phyloP scores from a whole-genome alignment of 495 filamentous ascomycete species.

The Ascobolus immersus region DNA sequence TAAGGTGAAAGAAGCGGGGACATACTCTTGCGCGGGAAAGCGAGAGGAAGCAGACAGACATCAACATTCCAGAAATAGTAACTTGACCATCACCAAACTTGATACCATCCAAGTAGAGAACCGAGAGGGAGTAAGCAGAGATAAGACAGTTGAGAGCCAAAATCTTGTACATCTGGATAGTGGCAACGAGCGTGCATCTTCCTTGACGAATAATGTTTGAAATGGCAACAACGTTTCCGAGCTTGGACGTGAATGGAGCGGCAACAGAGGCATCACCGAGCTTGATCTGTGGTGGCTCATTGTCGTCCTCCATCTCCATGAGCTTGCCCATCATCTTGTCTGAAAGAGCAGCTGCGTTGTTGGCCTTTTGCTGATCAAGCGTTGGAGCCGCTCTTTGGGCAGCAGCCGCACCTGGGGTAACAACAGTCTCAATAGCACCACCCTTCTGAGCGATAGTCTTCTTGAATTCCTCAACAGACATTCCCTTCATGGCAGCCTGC shows the following conservation, averaged over 20 bases:
- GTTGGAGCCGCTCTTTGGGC: too few relatives aligned
- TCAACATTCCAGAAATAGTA: slow-evolving; percentile 96
- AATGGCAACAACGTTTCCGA: slow-evolving; percentile 88
- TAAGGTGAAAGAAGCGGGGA: not conserved
- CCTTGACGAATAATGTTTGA: slow-evolving; percentile 97
- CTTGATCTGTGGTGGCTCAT: slow-evolving; percentile 86
- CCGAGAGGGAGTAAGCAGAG: slow-evolving; percentile 87
- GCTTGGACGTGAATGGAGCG: slow-evolving; percentile 90
- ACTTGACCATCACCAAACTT: slow-evolving; percentile 98
- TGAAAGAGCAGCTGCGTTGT: slow-evolving; percentile 49
- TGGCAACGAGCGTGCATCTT: slow-evolving; percentile 86
- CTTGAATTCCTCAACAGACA: slow-evolving; percentile 20
- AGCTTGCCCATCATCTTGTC: slow-evolving; percentile 69
- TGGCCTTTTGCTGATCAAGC: slow-evolving; percentile 36
- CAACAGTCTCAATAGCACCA: slow-evolving; percentile 34
- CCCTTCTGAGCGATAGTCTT: slow-evolving; percentile 25
- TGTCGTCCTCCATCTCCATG: slow-evolving; percentile 78
- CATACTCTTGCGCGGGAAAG: slow-evolving; percentile 73
- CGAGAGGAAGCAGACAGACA: slow-evolving; percentile 97
- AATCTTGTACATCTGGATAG: slow-evolving; percentile 99
- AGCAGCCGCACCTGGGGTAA: slow-evolving; percentile 43
- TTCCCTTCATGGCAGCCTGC: slow-evolving; percentile 49
- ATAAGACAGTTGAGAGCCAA: slow-evolving; percentile 94
- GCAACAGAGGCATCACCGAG: slow-evolving; percentile 92
- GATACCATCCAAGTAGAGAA: slow-evolving; percentile 92